A percentile compares a stretch with the other conserved stretches of the same genome.
Conservation (phyloP, 1,139 yeast genomes). For the Geotrichum citri-aurantii region DNA sequence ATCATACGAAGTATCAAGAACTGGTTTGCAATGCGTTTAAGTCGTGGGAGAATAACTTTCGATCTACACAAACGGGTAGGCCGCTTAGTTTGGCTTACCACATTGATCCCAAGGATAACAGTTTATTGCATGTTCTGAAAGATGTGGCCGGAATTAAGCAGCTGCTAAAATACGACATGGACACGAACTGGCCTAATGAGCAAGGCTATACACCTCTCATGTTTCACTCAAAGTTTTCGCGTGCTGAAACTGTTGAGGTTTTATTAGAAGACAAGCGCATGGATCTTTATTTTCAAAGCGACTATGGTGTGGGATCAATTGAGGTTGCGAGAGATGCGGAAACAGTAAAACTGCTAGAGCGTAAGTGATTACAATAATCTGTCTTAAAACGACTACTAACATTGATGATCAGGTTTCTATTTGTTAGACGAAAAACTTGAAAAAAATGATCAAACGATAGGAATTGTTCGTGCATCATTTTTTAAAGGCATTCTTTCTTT, state of each 20-base stretch:
- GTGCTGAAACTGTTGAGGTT: slow-evolving; percentile 51
- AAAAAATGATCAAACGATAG: slow-evolving; percentile 22
- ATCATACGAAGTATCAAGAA: slow-evolving; percentile 55
- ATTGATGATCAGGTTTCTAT: slow-evolving; percentile 1
- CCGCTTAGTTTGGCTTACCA: slow-evolving; percentile 44
- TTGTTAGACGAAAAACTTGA: slow-evolving; percentile 4
- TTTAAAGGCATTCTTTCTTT: slow-evolving; percentile 30
- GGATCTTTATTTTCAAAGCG: slow-evolving; percentile 30
- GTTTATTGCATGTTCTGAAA: slow-evolving; percentile 64
- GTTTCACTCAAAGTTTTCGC: slow-evolving; percentile 63
- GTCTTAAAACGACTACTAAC: slow-evolving; percentile 1
- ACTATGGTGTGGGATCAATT: slow-evolving; percentile 38
- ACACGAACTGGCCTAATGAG: slow-evolving; percentile 59
- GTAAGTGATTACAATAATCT: slow-evolving; percentile 32
- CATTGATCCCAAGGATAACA: slow-evolving; percentile 66
- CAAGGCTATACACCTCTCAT: slow-evolving; percentile 64
- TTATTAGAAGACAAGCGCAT: slow-evolving; percentile 28
- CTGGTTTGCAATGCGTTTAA: slow-evolving; percentile 47
- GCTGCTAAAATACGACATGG: slow-evolving; percentile 41
- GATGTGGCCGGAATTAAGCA: slow-evolving; percentile 39
- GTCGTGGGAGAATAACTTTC: slow-evolving; percentile 28
- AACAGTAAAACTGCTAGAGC: slow-evolving; percentile 45
- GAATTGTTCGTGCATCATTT: slow-evolving; percentile 29
- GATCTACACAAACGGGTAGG: slow-evolving; percentile 23
- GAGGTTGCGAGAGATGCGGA: slow-evolving; percentile 47